Base-by-base conservation (phyloP, 179 eudicot genomes). In the Gypsophila paniculata region DNA sequence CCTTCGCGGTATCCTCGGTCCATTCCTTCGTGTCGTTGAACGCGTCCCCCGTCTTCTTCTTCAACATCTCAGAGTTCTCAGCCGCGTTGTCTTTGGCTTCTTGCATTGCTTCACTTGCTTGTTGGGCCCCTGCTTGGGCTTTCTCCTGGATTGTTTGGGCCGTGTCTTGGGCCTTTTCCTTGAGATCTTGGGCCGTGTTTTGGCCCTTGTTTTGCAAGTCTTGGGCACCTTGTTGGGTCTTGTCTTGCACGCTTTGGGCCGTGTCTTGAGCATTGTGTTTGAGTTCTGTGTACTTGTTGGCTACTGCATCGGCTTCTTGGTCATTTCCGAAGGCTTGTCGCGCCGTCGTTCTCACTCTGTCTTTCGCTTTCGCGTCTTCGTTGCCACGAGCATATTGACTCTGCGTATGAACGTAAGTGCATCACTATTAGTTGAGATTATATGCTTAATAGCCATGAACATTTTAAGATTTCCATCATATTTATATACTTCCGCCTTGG, bases 321-420 rank as follows among this genome's bases (percentile, higher is more conserved):
- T 73, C 79, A 8, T 39, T 64, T 38, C 22, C 77, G 44, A 77
- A 75, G 17, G 55, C 76, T 71, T 71, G 64, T 3, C 65, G 73
- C 6, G 76, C 73, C 46, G 68, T 66, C 21, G 55, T 66, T 25
- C 61, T 36, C 15, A 38, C 61, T 63, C 81, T 78, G 39, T 48
- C 81, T 17, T 57, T 65, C 8, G 72, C 76, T 39, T 26, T 81
- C 64, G 61, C 78, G 0, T 83, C 88, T 4, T 72, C 79, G 0
- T 53, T 70, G 0, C 79, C 72, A 2, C 72, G 61, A 25, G 83
- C 81, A 67, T 79, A 71, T 32, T 65, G 73, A n/a, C 76, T 14
- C 42, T 49, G 2, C 18, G 18, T 44, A 15, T 29, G 34, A 1
- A 29, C 34, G n/a, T n/a, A n/a, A n/a, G n/a, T 4, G 34, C 21